Conservation (phyloP, 1,139 yeast genomes). For the Kluyveromyces marxianus region DNA sequence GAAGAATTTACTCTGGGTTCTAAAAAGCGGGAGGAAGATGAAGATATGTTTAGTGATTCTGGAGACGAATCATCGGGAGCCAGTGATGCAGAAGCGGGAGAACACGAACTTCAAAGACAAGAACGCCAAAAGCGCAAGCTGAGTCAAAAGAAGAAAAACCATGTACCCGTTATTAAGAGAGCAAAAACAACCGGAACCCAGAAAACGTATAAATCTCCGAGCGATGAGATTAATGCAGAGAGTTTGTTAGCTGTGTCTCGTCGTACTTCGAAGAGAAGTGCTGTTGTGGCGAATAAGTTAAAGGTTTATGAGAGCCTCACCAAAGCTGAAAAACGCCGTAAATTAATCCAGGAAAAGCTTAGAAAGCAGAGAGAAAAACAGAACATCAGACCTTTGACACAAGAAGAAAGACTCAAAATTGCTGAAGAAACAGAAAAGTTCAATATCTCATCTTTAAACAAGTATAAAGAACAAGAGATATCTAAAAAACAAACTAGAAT, state of each 20-base stretch:
- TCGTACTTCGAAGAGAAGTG: slow-evolving; percentile 69
- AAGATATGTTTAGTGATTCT: slow-evolving; percentile 28
- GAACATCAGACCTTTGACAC: slow-evolving; percentile 56
- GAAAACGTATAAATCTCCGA: slow-evolving; percentile 13
- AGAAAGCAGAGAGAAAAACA: slow-evolving; percentile 30
- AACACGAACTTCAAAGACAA: slow-evolving; percentile 49
- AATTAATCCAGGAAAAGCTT: slow-evolving; percentile 33
- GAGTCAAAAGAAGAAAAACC: slow-evolving; percentile 32
- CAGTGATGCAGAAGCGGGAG: slow-evolving; percentile 29
- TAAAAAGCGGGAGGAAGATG: slow-evolving; percentile 19
- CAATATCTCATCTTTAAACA: slow-evolving; percentile 64
- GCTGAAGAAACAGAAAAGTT: slow-evolving; percentile 80
- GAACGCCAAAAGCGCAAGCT: slow-evolving; percentile 40
- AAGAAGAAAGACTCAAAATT: slow-evolving; percentile 76
- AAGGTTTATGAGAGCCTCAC: slow-evolving; percentile 69
- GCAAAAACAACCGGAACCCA: slow-evolving; percentile 13
- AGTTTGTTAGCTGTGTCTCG: slow-evolving; percentile 44
- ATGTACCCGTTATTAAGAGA: slow-evolving; percentile 42
- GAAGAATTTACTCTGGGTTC: slow-evolving; percentile 52
- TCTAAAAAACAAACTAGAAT: slow-evolving; percentile 72
- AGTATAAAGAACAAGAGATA: slow-evolving; percentile 77
- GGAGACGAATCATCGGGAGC: slow-evolving; percentile 12
- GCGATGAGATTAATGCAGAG: slow-evolving; percentile 38
- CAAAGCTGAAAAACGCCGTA: slow-evolving; percentile 62
- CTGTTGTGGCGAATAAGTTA: slow-evolving; percentile 73